Evolutionary conservation across 495 filamentous ascomycete genomes (phyloP).

Genomic region (Xylaria longipes): DNA sequence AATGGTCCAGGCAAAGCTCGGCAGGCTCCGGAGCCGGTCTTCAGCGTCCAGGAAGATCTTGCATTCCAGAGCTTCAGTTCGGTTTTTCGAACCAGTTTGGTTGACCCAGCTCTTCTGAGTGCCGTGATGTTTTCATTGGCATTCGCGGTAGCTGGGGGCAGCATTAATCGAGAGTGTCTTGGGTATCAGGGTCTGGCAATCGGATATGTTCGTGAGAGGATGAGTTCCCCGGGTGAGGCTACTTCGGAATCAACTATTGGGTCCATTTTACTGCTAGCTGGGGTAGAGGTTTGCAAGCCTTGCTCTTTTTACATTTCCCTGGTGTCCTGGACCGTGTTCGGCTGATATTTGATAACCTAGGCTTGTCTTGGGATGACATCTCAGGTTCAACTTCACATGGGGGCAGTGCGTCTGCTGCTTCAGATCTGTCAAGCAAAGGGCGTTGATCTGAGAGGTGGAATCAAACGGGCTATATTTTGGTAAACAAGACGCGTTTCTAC

Average conservation of each 20-base stretch:
- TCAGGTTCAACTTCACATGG: conserved; percentile 48
- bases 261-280: conserved; percentile 48
- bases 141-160: conserved; percentile 34
- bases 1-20: conserved; percentile 25
- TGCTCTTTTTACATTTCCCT: background rate
- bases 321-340: background rate
- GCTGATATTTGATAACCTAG: conserved; percentile 2
- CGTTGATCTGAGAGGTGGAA: conserved; percentile 42
- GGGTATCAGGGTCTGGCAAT: conserved; percentile 43
- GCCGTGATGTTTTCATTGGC: conserved; percentile 47
- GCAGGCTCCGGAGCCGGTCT: conserved; percentile 40
- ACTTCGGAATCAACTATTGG: conserved; percentile 47
- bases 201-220: conserved; percentile 42
- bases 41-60: conserved; percentile 46
- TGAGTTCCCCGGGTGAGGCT: conserved; percentile 35
- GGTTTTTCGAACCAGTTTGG: conserved; percentile 39
- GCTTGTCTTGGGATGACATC: conserved; percentile 37
- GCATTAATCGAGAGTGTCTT: conserved; percentile 39
- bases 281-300: conserved; percentile 42
- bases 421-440: conserved; percentile 22
- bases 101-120: conserved; percentile 46
- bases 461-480: conserved; percentile 52
- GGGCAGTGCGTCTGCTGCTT: conserved; percentile 42
- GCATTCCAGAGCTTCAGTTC: conserved; percentile 44
- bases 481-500: conserved; percentile 19